A percentile compares a stretch with the other conserved stretches of the same genome.
Conservation (phyloP, 805 yeast genomes). For the Candida xyloterini region DNA sequence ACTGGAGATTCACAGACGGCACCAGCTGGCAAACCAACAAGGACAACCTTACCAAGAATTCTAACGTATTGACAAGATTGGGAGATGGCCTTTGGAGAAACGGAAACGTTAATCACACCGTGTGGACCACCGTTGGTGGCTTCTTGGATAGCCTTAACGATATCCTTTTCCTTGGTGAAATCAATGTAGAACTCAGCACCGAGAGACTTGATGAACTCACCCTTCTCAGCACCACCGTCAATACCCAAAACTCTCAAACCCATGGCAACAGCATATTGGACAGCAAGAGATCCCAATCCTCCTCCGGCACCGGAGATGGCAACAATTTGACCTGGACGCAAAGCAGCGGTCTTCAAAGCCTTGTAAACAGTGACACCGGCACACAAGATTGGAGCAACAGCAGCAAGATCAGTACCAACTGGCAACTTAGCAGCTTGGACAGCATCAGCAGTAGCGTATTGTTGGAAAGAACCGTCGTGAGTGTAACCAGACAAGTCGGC, state of each 20-base stretch:
- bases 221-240: conserved; percentile 73
- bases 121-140: conserved; percentile 56
- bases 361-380: conserved; percentile 91
- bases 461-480: conserved; percentile 88
- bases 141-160: conserved; percentile 39
- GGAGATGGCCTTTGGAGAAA: conserved; percentile 47
- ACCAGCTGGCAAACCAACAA: conserved; percentile 74
- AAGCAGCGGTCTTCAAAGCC: conserved; percentile 77
- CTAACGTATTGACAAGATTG: conserved; percentile 60
- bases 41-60: conserved; percentile 57
- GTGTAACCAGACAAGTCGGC: conserved; percentile 83
- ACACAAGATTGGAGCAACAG: conserved; percentile 77
- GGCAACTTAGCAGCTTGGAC: conserved; percentile 82
- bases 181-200: conserved; percentile 68
- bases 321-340: conserved; percentile 72
- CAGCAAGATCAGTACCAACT: conserved; percentile 66
- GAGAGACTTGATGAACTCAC: conserved; percentile 45
- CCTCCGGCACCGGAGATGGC: conserved; percentile 79
- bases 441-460: conserved; percentile 85
- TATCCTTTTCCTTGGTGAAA: conserved; percentile 42
- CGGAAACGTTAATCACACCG: conserved; percentile 65
- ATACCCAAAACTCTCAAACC: conserved; percentile 69
- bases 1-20: conserved; percentile 70
- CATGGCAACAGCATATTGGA: conserved; percentile 75
- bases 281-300: conserved; percentile 73